Percentiles rank a stretch among this genome's conserved stretches.
Evolutionary conservation across 1,284 basidiomycete genomes (phyloP).

Genomic region (Grifola frondosa): DNA sequence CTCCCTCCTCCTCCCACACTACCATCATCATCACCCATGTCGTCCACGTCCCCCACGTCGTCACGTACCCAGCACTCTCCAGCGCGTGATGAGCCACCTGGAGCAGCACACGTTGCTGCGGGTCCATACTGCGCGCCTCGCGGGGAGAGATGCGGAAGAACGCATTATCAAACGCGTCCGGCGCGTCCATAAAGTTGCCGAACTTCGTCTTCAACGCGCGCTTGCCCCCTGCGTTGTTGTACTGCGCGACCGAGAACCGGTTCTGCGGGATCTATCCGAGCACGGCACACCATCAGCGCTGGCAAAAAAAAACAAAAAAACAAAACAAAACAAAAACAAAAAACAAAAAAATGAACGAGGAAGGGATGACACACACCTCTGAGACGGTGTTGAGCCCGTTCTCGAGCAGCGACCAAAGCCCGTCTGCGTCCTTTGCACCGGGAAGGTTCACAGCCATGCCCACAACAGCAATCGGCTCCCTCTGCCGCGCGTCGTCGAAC

Average conservation of each 20-base stretch:
- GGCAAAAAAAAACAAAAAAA: too few species aligned
- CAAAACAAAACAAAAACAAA: too few species aligned
- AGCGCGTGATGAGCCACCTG: slow-evolving; percentile 66
- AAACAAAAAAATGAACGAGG: too few species aligned
- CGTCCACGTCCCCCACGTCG: too few species aligned
- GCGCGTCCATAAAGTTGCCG: slow-evolving; percentile 62
- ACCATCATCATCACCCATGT: too few species aligned
- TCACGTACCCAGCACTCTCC: slow-evolving; percentile 69
- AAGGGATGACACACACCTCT: slow-evolving; percentile 40
- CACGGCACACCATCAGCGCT: too few species aligned
- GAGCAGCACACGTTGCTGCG: slow-evolving; percentile 68
- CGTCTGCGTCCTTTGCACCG: slow-evolving; percentile 44
- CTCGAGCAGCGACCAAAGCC: slow-evolving; percentile 61
- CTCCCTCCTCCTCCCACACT: too few species aligned
- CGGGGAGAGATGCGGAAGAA: slow-evolving; percentile 74
- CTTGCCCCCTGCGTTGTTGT: slow-evolving; percentile 29
- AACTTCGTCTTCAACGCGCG: slow-evolving; percentile 50
- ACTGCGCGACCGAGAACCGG: slow-evolving; percentile 51
- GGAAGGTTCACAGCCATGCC: slow-evolving; percentile 70
- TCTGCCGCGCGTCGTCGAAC: slow-evolving; percentile 24
- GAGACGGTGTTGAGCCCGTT: slow-evolving; percentile 57
- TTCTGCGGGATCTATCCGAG: slow-evolving; percentile 60
- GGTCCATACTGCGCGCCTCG: slow-evolving; percentile 73
- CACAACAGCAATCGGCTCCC: slow-evolving; percentile 64
- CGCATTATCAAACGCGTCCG: slow-evolving; percentile 62